These are phyloP conservation scores for Neurospora sp. DNA, from an alignment of 495 filamentous ascomycete genomes.

Conservation along the genomic window DNA sequence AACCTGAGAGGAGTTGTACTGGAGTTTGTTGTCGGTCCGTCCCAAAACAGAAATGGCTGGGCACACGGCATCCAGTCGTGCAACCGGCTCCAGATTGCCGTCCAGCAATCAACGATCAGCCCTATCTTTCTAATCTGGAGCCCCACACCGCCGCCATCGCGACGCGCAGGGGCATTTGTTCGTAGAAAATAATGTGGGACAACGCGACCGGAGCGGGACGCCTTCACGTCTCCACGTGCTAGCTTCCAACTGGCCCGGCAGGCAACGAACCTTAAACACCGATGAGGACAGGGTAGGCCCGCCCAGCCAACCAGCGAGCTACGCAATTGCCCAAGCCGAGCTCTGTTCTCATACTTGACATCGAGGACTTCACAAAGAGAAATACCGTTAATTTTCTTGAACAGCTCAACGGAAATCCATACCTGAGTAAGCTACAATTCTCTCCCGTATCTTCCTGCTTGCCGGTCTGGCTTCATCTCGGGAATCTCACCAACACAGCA, in stretches of 20 bases:
- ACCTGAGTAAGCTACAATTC: neutral
- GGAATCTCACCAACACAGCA: neutral
- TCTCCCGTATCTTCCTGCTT: neutral
- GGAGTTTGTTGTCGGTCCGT: neutral
- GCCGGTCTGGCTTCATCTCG: neutral
- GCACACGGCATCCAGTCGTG: neutral
- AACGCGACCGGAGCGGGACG: conserved; percentile 12
- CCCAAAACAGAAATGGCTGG: neutral
- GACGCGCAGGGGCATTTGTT: conserved; percentile 5
- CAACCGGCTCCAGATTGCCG: neutral
- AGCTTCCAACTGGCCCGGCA: neutral
- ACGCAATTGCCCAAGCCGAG: neutral
- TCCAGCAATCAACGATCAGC: conserved; percentile 1
- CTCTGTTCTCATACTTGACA: neutral
- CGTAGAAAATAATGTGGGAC: conserved; percentile 5
- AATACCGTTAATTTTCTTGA: neutral
- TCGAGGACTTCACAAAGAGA: neutral
- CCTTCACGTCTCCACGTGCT: conserved; percentile 15
- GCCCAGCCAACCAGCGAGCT: neutral
- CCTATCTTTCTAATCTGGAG: neutral
- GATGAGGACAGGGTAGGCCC: neutral
- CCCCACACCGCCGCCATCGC: conserved; percentile 10
- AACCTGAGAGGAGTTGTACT: neutral
- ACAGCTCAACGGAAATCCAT: too few relatives aligned
- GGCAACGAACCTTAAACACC: neutral